Evolutionary conservation across 768 basidiomycete species (phyloP).

Genomic region (Boletus rex-veris): DNA sequence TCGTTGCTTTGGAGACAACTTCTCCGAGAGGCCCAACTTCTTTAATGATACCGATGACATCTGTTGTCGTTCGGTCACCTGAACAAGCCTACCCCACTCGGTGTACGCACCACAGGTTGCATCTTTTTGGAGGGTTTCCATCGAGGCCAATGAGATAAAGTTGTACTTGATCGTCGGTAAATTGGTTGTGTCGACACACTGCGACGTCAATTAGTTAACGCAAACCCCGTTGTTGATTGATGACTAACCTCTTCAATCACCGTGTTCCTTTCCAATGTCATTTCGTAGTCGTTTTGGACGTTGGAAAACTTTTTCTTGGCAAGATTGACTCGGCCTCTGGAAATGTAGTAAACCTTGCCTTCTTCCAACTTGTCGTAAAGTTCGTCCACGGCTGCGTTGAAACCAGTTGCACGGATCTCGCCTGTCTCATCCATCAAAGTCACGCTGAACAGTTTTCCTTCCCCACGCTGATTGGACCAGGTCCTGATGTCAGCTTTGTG

Average conservation of each 20-base stretch:
- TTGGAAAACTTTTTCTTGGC: slow-evolving; percentile 97
- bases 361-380: slow-evolving; percentile 85
- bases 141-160: slow-evolving; percentile 62
- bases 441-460: slow-evolving; percentile 92
- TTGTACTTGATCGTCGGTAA: slow-evolving; percentile 83
- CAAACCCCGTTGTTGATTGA: not conserved
- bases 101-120: slow-evolving; percentile 66
- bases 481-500: slow-evolving; percentile 84
- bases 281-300: slow-evolving; percentile 88
- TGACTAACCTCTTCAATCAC: slow-evolving; percentile 75
- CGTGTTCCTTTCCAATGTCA: slow-evolving; percentile 78
- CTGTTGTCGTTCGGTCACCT: slow-evolving; percentile 36
- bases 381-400: slow-evolving; percentile 81
- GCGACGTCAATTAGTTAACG: slow-evolving; percentile 5
- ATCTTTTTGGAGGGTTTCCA: slow-evolving; percentile 72
- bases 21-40: slow-evolving; percentile 66
- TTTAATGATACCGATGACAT: slow-evolving; percentile 85
- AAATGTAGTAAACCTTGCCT: slow-evolving; percentile 89
- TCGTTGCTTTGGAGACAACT: slow-evolving; percentile 73
- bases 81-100: not conserved
- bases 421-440: slow-evolving; percentile 95
- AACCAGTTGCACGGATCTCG: slow-evolving; percentile 87
- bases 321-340: slow-evolving; percentile 87
- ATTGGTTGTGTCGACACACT: slow-evolving; percentile 79
- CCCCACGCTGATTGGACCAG: slow-evolving; percentile 88